These are phyloP conservation scores for Ampelomyces quisqualis DNA, from an alignment of 2,329 filamentous ascomycete species.

Conservation along the genomic window DNA sequence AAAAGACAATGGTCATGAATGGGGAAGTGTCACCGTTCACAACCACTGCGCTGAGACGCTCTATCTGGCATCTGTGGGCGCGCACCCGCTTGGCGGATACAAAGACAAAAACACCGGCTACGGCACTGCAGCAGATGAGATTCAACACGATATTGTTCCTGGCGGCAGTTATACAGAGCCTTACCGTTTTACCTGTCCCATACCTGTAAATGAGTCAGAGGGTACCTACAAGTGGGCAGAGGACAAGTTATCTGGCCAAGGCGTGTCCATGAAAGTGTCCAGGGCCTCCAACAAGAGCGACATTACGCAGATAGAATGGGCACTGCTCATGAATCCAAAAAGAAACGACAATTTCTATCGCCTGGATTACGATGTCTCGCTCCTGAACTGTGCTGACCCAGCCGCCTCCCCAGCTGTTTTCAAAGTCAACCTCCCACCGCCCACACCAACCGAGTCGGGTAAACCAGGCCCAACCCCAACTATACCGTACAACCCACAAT, in stretches of 20 bases:
- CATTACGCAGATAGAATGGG: constrained; percentile 10
- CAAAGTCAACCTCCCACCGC: neutral
- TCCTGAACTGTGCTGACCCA: constrained; percentile 12
- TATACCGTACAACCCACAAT: neutral
- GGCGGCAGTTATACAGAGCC: neutral
- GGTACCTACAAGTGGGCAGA: neutral
- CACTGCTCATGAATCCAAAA: constrained; percentile 2
- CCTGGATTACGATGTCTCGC: constrained; percentile 18
- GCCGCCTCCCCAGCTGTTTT: neutral
- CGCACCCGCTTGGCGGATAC: neutral
- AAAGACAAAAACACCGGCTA: neutral
- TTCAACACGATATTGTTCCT: neutral
- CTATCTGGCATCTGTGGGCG: neutral
- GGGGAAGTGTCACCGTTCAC: neutral
- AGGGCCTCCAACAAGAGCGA: no score
- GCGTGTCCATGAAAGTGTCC: neutral
- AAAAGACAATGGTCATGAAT: neutral
- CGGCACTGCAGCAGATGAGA: neutral
- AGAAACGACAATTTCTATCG: constrained; percentile 4
- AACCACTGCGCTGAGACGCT: neutral
- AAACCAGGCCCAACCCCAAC: no score
- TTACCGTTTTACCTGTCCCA: neutral
- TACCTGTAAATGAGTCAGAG: neutral
- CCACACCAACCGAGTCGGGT: neutral
- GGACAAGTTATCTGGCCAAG: neutral